Base-by-base conservation (phyloP, 345 rosid species). In the Raphanus raphanistrum region DNA sequence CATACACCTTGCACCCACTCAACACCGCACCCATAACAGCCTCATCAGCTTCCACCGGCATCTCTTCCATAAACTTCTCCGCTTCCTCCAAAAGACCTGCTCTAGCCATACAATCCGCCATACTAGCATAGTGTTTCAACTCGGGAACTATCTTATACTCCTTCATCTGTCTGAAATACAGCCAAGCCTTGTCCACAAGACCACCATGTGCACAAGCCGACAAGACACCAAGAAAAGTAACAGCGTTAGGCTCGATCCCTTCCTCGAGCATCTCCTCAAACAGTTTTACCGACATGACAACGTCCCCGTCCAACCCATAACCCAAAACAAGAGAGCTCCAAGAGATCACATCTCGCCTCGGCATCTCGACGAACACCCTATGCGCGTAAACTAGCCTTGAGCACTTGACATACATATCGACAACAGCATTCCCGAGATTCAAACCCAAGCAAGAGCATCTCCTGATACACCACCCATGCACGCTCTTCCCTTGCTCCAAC, bases 301-400 rank as follows among this genome's bases (percentile, higher is more conserved):
- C 84, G 29, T 82, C 17, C 26, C 89, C 94, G 26, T 68, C 82
- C 71, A 88, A 63, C 12, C 94, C 94, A 36, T 88, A 84, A 2
- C 90, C 92, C 68, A 84, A 71, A 63, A 88, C 86, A 72, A 90
- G 78, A 13, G 92, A 85, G 83, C 89, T 90, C 92, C 92, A 90
- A 68, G 90, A 78, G 73, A 90, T 80, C 59, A 90, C 88, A 54
- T 90, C 94, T 66, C 72, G 79, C 8, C 52, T 80, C 1, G 61
- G 59, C 90, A 90, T 86, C n/a, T 33, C 48, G 36, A 73, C 75
- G 10, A 88, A 90, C 15, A 85, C 45, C 27, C 36, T 79, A 1
- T 63, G 84, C 2, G 85, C 94, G 63, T 77, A 75, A 26, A 0
- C 63, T 26, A 88, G 45, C 1, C 29, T 66, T 9, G 86, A 72